Evolutionary conservation across 441 rosid species (phyloP).

Genomic region (Metrosideros polymorpha): DNA sequence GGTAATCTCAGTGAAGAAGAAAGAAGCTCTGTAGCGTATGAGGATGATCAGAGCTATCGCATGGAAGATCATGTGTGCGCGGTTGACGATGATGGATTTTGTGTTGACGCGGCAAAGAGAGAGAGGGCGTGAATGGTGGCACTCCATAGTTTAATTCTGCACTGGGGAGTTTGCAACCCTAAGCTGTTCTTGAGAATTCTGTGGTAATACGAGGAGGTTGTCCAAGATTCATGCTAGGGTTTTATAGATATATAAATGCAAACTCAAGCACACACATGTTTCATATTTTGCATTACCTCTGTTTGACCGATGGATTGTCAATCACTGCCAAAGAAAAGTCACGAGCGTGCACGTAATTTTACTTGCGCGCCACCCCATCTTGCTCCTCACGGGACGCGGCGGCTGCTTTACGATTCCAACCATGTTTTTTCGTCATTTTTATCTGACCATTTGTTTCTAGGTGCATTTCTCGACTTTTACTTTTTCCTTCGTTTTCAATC

Average conservation of each 20-base stretch:
- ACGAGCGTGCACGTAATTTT: background rate
- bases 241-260: background rate
- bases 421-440: no score
- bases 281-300: background rate
- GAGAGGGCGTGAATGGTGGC: constrained; percentile 4
- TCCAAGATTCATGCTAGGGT: background rate
- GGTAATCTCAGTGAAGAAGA: constrained; percentile 5
- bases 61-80: constrained; percentile 18
- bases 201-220: background rate
- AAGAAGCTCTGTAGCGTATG: constrained; percentile 20
- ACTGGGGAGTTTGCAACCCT: background rate
- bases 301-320: background rate
- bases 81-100: constrained; percentile 10
- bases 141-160: background rate
- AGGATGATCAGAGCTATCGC: constrained; percentile 17
- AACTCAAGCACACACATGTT: background rate
- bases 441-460: background rate
- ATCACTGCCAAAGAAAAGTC: background rate
- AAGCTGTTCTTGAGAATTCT: background rate
- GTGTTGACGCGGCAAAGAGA: constrained; percentile 7
- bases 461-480: background rate
- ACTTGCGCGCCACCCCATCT: no score
- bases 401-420: no score
- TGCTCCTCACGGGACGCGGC: no score
- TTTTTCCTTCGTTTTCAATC: background rate